A percentile compares a stretch with the other conserved stretches of the same genome.
phyloP scores from a whole-genome alignment of 495 filamentous ascomycete genomes.

The Xylona heveae region DNA sequence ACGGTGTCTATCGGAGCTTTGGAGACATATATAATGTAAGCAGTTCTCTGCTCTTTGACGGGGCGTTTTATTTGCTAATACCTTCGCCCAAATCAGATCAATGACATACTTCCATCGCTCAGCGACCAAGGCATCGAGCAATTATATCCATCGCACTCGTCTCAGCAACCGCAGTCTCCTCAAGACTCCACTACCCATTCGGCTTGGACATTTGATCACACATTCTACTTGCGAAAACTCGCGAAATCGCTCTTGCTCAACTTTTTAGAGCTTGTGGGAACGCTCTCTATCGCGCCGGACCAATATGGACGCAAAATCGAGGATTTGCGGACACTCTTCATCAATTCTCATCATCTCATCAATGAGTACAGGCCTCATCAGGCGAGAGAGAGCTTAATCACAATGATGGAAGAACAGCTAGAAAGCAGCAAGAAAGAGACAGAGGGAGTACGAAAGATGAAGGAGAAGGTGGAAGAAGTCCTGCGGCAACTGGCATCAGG shows the following conservation, averaged over 20 bases:
- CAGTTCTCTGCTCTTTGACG: slow-evolving; percentile 1
- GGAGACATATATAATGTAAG: slow-evolving; percentile 40
- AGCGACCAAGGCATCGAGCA: slow-evolving; percentile 46
- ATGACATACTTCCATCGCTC: slow-evolving; percentile 42
- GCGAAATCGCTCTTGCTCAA: slow-evolving; percentile 66
- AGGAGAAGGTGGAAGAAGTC: slow-evolving; percentile 46
- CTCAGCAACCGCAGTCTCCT: slow-evolving; percentile 16
- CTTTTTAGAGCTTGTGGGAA: slow-evolving; percentile 60
- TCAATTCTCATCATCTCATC: slow-evolving; percentile 76
- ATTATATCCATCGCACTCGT: slow-evolving; percentile 35
- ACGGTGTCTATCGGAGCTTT: slow-evolving; percentile 57
- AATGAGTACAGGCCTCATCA: slow-evolving; percentile 96
- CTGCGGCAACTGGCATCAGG: slow-evolving; percentile 39
- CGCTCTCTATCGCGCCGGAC: slow-evolving; percentile 41
- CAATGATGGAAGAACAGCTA: slow-evolving; percentile 81
- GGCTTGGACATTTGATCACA: slow-evolving; percentile 35
- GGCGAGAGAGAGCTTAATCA: slow-evolving; percentile 70
- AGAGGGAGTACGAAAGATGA: slow-evolving; percentile 46
- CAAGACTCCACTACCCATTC: slow-evolving; percentile 17
- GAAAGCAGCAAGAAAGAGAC: slow-evolving; percentile 57
- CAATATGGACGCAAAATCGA: slow-evolving; percentile 29
- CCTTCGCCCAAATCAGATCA: slow-evolving; percentile 19
- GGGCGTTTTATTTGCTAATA: slow-evolving; percentile 9
- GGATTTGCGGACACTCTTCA: slow-evolving; percentile 56
- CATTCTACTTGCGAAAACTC: slow-evolving; percentile 53